Evolutionary conservation across 2,329 filamentous ascomycete genomes (phyloP), one percentile per base, ranked within the genome.

Genomic region (Gremmenia infestans): DNA sequence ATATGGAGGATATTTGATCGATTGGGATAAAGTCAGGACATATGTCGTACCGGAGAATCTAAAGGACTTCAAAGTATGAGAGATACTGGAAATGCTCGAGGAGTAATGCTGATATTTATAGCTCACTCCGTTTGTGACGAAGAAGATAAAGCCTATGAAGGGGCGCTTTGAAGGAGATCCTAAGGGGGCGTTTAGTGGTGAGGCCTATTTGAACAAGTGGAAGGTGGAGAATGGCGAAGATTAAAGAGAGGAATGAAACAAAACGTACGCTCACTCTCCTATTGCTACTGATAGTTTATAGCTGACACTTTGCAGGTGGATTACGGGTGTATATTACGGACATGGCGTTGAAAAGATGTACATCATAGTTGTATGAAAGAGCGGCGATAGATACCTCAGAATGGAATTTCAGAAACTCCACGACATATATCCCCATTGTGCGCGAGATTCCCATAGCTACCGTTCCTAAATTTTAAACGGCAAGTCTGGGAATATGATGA

Each of bases 21-120:
- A 97, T 63, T 96, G 82, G 80, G 74, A 78, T 54, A 96, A 95
- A 75, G 90, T 97, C 68, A 86, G 93, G 73, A 96, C 92, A 53
- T 99, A 91, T 72, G 87, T 89, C 54, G 89, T 89, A 65, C 92
- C 93, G 0, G 73, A 83, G 40, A 78, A 80, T 48, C 72, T 95
- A 57, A 78, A 79, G 23, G 79, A 81, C 5, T 94, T 89, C 74
- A 87, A 88, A 76, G 91, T 94, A 72, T 23, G 76, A 63, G 40
- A 45, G 14, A 7, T 55, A 7, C 17, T 17, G 17, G 28, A 8
- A 12, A 40, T 32, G 32, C 17, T 15, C 1, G 15, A 14, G 14
- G 22, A 36, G 28, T 55, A 55, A 42, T 50, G 28, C 52, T 63
- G 48, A 66, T 63, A 58, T 59, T 17, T n/a, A 46, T 61, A 94